Base-by-base conservation (phyloP, 2,329 filamentous ascomycete genomes). In the Sclerotiophoma versabilis region DNA sequence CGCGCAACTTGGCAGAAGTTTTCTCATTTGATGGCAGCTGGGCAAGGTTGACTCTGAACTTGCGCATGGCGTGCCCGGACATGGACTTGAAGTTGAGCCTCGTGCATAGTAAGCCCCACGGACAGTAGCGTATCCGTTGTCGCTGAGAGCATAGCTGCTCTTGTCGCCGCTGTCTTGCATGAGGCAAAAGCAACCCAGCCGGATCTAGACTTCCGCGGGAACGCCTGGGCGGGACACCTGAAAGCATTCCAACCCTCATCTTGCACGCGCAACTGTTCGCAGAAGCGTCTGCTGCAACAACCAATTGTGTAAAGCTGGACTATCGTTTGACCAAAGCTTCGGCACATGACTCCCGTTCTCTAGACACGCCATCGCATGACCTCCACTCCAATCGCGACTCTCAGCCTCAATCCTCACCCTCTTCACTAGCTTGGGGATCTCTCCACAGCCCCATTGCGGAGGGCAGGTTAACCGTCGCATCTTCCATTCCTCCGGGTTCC, bases 361-460 rank as follows among this genome's bases (percentile, higher is more conserved):
- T 36, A n/a, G 15, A 23, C 23, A 6, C 19, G 34, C 30, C 27
- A 49, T 39, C 27, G 44, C 51, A 42, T 17, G 26, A 34, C 26
- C 39, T 30, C 39, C 39, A 36, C 33, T 54, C 15, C 27, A 42
- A 34, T 41, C 45, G 34, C 45, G 22, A 49, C 41, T 25, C 33
- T 46, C 51, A 54, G 3, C 39, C 19, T 54, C 34, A 36, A 36
- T 41, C 33, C 23, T 26, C 41, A 29, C 25, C 19, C 41, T 49
- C 39, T 15, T 29, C 29, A 38, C 51, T 54, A 54, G 51, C 34
- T 37, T 41, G 49, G 45, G 34, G 45, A 45, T 22, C 41, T 54
- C 51, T 49, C 51, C 51, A 45, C 45, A 54, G 45, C 27, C 41
- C 51, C 51, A 37, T 54, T 49, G 51, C 39, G 51, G 51, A 54